A percentile compares a stretch with the other conserved stretches of the same genome.
phyloP scores from a whole-genome alignment of 73 alveolate species.

The Urostyla sp. region DNA sequence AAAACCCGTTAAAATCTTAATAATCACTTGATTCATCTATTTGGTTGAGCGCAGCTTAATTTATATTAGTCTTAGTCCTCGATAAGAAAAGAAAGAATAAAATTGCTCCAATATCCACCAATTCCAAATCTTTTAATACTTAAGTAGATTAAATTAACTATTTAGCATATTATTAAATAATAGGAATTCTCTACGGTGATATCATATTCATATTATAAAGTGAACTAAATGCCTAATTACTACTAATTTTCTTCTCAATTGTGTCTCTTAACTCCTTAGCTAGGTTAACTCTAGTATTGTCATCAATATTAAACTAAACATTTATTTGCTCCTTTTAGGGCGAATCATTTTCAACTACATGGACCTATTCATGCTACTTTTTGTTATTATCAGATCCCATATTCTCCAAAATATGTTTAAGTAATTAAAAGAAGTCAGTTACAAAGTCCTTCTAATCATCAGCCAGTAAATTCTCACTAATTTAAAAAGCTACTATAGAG shows the following conservation, averaged over 20 bases:
- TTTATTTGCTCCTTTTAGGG: not conserved
- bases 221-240: not conserved
- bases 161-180: too few species aligned
- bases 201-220: too few species aligned
- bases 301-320: not conserved
- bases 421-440: not conserved
- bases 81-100: constrained; percentile 13
- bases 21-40: constrained; percentile 21
- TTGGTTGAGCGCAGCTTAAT: not conserved
- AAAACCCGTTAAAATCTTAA: constrained; percentile 32
- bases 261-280: constrained; percentile 20
- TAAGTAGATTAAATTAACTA: too few species aligned
- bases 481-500: not conserved
- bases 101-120: not conserved
- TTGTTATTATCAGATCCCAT: not conserved
- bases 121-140: constrained; percentile 12
- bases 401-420: not conserved
- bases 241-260: constrained; percentile 25
- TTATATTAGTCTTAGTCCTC: constrained; percentile 10
- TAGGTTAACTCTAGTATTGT: not conserved
- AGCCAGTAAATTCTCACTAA: constrained; percentile 10
- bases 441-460: not conserved
- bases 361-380: not conserved
- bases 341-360: not conserved
- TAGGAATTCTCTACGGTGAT: too few species aligned